These are phyloP conservation scores for Cylindrodendrum hubeiense DNA, from an alignment of 2,329 filamentous ascomycete genomes.

Conservation along the genomic window DNA sequence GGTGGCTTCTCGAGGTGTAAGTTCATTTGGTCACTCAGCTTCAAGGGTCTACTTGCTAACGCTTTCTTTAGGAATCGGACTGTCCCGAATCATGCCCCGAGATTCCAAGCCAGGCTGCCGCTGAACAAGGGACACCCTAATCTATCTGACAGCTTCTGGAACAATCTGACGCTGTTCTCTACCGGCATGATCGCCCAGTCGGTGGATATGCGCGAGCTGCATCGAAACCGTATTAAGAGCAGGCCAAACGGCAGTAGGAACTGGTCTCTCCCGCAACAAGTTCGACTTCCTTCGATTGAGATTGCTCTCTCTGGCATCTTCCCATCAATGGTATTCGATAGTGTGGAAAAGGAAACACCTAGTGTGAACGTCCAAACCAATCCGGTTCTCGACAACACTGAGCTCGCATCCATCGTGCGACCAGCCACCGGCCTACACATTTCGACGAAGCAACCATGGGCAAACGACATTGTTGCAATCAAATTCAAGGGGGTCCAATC, in stretches of 20 bases:
- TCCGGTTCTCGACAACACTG: constrained; percentile 25
- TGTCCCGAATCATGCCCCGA: constrained; percentile 40
- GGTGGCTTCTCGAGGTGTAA: constrained; percentile 80
- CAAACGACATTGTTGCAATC: constrained; percentile 69
- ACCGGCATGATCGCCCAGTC: constrained; percentile 65
- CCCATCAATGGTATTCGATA: constrained; percentile 50
- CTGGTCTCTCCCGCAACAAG: constrained; percentile 55
- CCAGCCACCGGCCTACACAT: constrained; percentile 31
- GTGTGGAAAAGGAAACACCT: constrained; percentile 30
- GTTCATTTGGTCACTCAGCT: constrained; percentile 36
- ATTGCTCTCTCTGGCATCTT: constrained; percentile 63
- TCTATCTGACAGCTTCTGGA: constrained; percentile 64
- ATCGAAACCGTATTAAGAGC: constrained; percentile 58
- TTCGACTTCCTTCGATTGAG: constrained; percentile 62
- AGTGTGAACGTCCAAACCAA: constrained; percentile 19
- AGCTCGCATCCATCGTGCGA: constrained; percentile 40
- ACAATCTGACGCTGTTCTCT: constrained; percentile 62
- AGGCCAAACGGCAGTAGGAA: constrained; percentile 49
- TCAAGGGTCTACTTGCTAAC: constrained; percentile 31
- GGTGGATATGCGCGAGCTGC: constrained; percentile 62
- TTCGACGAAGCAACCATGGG: constrained; percentile 62
- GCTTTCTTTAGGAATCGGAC: constrained; percentile 41
- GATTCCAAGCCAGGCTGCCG: constrained; percentile 55
- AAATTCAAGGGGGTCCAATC: constrained; percentile 63
- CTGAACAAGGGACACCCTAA: constrained; percentile 59